Evolutionary conservation across 108 stramenopile genomes (phyloP), one percentile per base, ranked within the genome.

Genomic region (Aurantiochytrium sp.): DNA sequence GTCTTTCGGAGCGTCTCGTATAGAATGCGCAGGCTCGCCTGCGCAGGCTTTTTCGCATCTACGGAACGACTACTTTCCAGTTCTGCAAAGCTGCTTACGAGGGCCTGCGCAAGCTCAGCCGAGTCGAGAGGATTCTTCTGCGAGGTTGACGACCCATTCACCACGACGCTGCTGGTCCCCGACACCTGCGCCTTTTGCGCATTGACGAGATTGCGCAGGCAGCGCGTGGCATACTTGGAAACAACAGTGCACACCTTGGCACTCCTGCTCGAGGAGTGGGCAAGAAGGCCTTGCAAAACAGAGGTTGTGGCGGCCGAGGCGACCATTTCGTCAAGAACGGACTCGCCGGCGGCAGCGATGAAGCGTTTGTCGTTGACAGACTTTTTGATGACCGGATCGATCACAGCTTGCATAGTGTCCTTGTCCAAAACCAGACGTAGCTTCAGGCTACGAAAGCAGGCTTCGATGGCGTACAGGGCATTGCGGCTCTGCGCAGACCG

Each of bases 361-460:
- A 83, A 83, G 49, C 76, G 76, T 23, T 83, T 83, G 51, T 83
- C 76, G 76, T 83, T 83, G n/a, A 53, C 76, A 23, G 43, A 45
- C 51, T 83, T 83, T 21, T 25, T 47, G 25, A 83, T 53, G 51
- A 83, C 23, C 18, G 76, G 23, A 45, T 83, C 76, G 51, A 83
- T 53, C 43, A 83, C 49, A 12, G 51, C 51, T 28, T 53, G 49
- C 45, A 83, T 12, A 4, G 76, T 53, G 6, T 83, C 76, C 76
- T 83, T 23, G 76, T 23, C 51, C 19, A 53, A 16, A 12, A 83
- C 51, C 43, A 83, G 76, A 18, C 76, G 49, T 23, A 25, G 6
- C 23, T 83, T 53, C 12, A 47, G 49, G 28, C 2, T 53, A 12
- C 49, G 76, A 83, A 83, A 83, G 49, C 45, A 53, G 23, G 45